These are phyloP conservation scores for Picea engelmannii DNA, from an alignment of 83 land plant genomes.

Conservation along the genomic window DNA sequence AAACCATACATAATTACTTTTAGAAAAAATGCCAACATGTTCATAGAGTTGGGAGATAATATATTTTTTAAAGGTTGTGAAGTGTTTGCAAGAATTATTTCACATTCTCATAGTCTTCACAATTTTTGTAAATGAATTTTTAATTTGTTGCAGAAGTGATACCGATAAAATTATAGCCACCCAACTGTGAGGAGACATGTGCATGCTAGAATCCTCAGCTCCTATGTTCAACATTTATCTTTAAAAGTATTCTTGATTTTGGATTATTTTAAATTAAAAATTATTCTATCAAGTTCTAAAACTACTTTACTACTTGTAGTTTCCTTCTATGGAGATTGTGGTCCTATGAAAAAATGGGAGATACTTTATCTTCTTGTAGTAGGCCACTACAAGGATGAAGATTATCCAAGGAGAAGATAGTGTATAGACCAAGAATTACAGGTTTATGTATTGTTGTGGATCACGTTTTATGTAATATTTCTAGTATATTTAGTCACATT, in stretches of 20 bases:
- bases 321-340: conserved; percentile 42
- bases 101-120: too few species aligned
- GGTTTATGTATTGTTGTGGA: conserved; percentile 37
- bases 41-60: too few species aligned
- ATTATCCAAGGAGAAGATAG: conserved; percentile 70
- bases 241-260: background rate
- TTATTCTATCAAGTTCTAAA: background rate
- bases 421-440: conserved; percentile 68
- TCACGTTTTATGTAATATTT: background rate
- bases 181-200: background rate
- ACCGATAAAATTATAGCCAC: background rate
- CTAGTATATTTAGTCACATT: background rate
- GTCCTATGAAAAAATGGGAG: conserved; percentile 62
- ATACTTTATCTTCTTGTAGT: conserved; percentile 83
- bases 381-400: conserved; percentile 76
- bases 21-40: too few species aligned
- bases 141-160: too few species aligned
- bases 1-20: too few species aligned
- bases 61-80: too few species aligned
- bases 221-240: background rate
- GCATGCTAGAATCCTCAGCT: background rate
- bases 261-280: background rate
- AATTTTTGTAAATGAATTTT: background rate
- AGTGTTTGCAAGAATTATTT: too few species aligned
- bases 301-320: conserved; percentile 40